phyloP scores from a whole-genome alignment of 2,329 filamentous ascomycete genomes.

The Talaromyces atroroseus region DNA sequence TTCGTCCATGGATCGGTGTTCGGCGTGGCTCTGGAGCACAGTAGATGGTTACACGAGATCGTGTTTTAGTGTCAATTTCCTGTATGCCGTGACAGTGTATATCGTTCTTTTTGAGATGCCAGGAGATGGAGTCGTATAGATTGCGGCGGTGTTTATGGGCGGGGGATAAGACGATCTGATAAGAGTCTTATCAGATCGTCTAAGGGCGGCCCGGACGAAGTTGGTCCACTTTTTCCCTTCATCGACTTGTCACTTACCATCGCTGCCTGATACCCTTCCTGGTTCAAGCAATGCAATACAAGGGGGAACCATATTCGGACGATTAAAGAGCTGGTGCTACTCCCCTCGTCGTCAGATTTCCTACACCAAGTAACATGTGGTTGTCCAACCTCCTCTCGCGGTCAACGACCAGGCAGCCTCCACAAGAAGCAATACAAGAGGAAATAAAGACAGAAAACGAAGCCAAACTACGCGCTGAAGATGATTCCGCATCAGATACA shows the following conservation, averaged over 20 bases:
- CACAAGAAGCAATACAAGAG: neutral
- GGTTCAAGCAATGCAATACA: neutral
- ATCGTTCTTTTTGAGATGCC: neutral
- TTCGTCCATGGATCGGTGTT: neutral
- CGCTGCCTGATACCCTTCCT: no score
- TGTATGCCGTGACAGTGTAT: neutral
- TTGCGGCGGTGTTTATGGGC: neutral
- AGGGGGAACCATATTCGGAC: neutral
- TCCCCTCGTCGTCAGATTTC: neutral
- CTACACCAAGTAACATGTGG: conserved; percentile 4
- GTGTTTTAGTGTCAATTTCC: neutral
- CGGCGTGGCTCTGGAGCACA: neutral
- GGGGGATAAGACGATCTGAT: neutral
- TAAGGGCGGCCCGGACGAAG: no score
- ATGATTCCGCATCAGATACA: conserved; percentile 12
- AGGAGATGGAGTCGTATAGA: neutral
- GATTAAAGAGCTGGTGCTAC: neutral
- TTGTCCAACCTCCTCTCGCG: conserved; percentile 16
- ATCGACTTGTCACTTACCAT: no score
- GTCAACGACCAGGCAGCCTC: conserved; percentile 3
- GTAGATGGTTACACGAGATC: neutral
- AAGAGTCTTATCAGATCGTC: no score
- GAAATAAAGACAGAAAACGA: neutral
- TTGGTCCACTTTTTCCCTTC: no score
- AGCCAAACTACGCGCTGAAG: neutral